These are phyloP conservation scores for Ramaria sp. DNA, from an alignment of 768 basidiomycete genomes.

Conservation along the genomic window DNA sequence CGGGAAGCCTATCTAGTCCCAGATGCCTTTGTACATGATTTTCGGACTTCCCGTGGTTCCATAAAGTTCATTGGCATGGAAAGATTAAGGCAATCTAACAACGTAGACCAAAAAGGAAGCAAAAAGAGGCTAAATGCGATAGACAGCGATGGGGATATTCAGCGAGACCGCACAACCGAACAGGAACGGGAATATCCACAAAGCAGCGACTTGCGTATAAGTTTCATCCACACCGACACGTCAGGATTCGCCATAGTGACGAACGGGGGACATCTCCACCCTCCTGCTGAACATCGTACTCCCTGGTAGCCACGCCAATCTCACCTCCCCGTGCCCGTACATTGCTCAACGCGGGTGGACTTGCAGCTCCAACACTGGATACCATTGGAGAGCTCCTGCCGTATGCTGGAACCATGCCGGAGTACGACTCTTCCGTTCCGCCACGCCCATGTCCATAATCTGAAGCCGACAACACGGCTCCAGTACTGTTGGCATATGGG, in stretches of 20 bases:
- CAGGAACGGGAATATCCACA: not conserved
- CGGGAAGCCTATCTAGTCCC: too few relatives aligned
- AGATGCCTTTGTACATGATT: too few relatives aligned
- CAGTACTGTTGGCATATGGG: slow-evolving; percentile 44
- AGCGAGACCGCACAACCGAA: not conserved
- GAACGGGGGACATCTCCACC: slow-evolving; percentile 15
- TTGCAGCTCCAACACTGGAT: slow-evolving; percentile 46
- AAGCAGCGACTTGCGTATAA: not conserved
- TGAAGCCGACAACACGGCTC: slow-evolving; percentile 26
- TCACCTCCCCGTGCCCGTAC: slow-evolving; percentile 63
- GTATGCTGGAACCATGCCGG: slow-evolving; percentile 42
- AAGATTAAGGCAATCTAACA: too few relatives aligned
- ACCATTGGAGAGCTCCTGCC: slow-evolving; percentile 81
- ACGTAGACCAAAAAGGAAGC: too few relatives aligned
- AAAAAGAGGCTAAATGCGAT: too few relatives aligned
- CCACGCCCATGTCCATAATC: slow-evolving; percentile 44
- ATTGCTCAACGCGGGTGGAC: slow-evolving; percentile 61
- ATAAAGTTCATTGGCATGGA: too few relatives aligned
- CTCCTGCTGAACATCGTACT: slow-evolving; percentile 47
- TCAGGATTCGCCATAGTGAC: slow-evolving; percentile 54
- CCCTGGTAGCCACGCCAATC: slow-evolving; percentile 52
- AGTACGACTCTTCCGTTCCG: slow-evolving; percentile 44
- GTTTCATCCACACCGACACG: slow-evolving; percentile 61
- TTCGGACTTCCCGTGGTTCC: too few relatives aligned
- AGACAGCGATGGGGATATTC: not conserved